Percentiles rank a stretch among this genome's conserved stretches.
These are phyloP conservation scores for Spizellomyces sp. DNA, from an alignment of 192 early-diverging fungal species.

Conservation along the genomic window DNA sequence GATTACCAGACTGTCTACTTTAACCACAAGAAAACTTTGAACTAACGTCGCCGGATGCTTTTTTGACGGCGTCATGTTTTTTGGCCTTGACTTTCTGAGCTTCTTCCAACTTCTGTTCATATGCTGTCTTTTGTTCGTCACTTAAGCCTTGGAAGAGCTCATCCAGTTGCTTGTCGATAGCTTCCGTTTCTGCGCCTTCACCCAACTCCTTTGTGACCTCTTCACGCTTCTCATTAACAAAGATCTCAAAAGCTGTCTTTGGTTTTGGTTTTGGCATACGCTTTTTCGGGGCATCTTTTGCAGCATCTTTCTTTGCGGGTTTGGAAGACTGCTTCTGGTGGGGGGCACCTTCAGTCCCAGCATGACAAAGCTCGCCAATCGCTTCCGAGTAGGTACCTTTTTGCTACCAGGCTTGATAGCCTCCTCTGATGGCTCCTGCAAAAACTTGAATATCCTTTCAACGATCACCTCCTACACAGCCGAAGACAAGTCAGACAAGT, in stretches of 20 bases:
- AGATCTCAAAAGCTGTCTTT: constrained; percentile 26
- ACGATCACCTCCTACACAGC: constrained; percentile 7
- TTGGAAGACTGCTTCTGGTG: too few relatives aligned
- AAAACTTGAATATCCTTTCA: constrained; percentile 23
- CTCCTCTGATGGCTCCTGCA: constrained; percentile 11
- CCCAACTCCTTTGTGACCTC: constrained; percentile 1
- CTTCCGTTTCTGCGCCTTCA: constrained; percentile 7
- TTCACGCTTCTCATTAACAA: constrained; percentile 1
- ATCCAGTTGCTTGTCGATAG: constrained; percentile 7
- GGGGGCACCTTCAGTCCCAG: too few relatives aligned
- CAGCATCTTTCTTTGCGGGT: too few relatives aligned
- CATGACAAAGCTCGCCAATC: too few relatives aligned
- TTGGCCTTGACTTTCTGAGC: neutral
- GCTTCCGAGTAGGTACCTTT: neutral
- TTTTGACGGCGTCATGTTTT: neutral
- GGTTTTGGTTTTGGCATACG: constrained; percentile 14
- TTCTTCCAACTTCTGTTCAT: constrained; percentile 22
- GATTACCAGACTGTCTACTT: too few relatives aligned
- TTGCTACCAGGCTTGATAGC: constrained; percentile 11
- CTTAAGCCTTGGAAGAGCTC: constrained; percentile 12
- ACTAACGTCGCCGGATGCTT: neutral
- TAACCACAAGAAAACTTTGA: too few relatives aligned
- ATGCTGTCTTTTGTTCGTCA: constrained; percentile 15
- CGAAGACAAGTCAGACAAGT: neutral
- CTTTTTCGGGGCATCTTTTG: neutral